Percentiles rank a stretch among this genome's conserved stretches.
Evolutionary conservation across 2,329 filamentous ascomycete species (phyloP).

Genomic region (Ascochyta lentis): DNA sequence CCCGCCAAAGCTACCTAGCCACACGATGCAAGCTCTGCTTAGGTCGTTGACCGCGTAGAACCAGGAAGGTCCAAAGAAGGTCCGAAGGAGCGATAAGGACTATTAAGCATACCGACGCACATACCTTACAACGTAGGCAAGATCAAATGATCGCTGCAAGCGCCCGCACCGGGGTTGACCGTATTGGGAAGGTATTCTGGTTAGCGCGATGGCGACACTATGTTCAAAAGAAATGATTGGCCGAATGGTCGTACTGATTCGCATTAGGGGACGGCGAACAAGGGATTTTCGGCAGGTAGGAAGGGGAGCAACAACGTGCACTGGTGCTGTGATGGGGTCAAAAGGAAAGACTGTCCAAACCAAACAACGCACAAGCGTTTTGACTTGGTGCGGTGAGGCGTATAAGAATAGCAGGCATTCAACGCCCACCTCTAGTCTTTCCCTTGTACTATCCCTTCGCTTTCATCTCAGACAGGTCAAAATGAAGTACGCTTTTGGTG

Average conservation of each 20-base stretch:
- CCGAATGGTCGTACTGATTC: slow-evolving; percentile 3
- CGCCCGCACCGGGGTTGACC: slow-evolving; percentile 11
- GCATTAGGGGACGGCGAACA: slow-evolving; percentile 14
- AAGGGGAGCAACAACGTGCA: slow-evolving; percentile 9
- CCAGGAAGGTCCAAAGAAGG: slow-evolving; percentile 12
- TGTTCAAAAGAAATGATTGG: slow-evolving; percentile 6
- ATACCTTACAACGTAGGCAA: slow-evolving; percentile 4
- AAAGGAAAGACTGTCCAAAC: slow-evolving; percentile 6
- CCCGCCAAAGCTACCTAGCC: background rate
- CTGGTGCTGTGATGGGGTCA: slow-evolving; percentile 9
- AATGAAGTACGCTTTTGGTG: slow-evolving; percentile 44
- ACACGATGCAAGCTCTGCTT: no score
- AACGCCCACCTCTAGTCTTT: background rate
- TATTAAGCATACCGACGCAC: slow-evolving; percentile 2
- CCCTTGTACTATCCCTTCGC: background rate
- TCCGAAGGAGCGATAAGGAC: slow-evolving; percentile 14
- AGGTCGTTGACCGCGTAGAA: background rate
- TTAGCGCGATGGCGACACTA: slow-evolving; percentile 10
- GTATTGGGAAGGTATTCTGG: slow-evolving; percentile 13
- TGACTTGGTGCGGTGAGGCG: background rate
- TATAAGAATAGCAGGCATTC: slow-evolving; percentile 1
- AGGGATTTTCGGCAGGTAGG: slow-evolving; percentile 18
- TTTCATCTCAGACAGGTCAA: background rate
- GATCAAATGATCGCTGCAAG: slow-evolving; percentile 20
- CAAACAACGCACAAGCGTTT: background rate